phyloP scores from a whole-genome alignment of 805 yeast species.

The Candida insectorum region DNA sequence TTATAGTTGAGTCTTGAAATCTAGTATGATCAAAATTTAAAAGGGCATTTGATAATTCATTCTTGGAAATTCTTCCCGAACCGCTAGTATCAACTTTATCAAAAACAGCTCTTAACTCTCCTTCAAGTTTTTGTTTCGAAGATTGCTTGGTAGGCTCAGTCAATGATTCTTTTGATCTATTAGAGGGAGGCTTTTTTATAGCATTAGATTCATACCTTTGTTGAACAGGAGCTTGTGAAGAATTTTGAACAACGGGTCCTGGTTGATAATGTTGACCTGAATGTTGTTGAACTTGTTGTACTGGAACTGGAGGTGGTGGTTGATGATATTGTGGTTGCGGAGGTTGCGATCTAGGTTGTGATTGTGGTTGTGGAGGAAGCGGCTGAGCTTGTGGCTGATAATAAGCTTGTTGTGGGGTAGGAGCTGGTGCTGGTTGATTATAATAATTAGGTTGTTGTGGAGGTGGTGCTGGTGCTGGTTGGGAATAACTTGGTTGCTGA shows the following conservation, averaged over 20 bases:
- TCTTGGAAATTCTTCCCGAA: conserved; percentile 52
- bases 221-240: conserved; percentile 3
- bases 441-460: conserved; percentile 5
- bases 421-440: conserved; percentile 2
- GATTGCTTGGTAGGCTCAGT: conserved; percentile 14
- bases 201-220: conserved; percentile 12
- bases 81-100: conserved; percentile 53
- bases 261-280: background rate
- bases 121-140: conserved; percentile 42
- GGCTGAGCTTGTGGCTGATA: conserved; percentile 8
- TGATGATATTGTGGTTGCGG: conserved; percentile 10
- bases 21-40: conserved; percentile 62
- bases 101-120: conserved; percentile 47
- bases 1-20: conserved; percentile 58
- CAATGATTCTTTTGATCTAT: conserved; percentile 17
- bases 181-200: conserved; percentile 9
- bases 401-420: conserved; percentile 11
- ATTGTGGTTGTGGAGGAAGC: conserved; percentile 9
- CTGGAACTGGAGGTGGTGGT: conserved; percentile 7
- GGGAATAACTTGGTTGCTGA: conserved; percentile 7
- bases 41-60: conserved; percentile 56
- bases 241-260: background rate
- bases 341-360: conserved; percentile 11
- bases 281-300: conserved; percentile 1
- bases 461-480: conserved; percentile 3